Conservation (phyloP, 2,329 filamentous ascomycete species). For the Alternaria triticimaculans region DNA sequence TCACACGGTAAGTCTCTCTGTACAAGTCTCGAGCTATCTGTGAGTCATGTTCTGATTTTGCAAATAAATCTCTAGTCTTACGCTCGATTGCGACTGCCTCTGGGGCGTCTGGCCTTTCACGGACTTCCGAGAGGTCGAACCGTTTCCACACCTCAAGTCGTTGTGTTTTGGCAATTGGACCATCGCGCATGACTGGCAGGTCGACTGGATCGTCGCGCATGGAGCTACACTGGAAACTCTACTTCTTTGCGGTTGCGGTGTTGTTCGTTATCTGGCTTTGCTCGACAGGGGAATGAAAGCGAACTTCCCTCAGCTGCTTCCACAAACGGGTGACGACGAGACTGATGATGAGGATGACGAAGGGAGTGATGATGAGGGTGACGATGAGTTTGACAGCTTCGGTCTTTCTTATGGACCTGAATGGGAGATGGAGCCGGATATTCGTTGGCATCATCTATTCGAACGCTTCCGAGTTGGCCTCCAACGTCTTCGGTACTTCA, state of each 20-base stretch:
- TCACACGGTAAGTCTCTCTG: background rate
- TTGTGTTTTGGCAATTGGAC: constrained; percentile 52
- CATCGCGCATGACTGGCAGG: constrained; percentile 55
- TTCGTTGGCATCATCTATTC: constrained; percentile 20
- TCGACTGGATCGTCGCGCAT: constrained; percentile 56
- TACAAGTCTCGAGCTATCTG: background rate
- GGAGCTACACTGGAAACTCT: constrained; percentile 50
- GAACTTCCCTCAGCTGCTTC: background rate
- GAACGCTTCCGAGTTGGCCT: constrained; percentile 11
- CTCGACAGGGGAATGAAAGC: background rate
- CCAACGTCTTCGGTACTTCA: constrained; percentile 14
- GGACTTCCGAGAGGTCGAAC: background rate
- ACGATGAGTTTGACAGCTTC: background rate
- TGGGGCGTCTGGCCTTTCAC: background rate
- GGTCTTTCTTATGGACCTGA: background rate
- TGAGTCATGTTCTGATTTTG: background rate
- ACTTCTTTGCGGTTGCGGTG: constrained; percentile 54
- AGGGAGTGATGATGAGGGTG: background rate
- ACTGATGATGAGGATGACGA: background rate
- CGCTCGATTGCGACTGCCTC: background rate
- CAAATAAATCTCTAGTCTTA: background rate
- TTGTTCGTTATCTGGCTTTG: constrained; percentile 24
- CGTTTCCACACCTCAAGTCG: constrained; percentile 17
- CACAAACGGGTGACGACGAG: background rate
- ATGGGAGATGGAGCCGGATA: background rate